Base-by-base conservation (phyloP, 73 alveolate species). In the Paramecium biaurelia region DNA sequence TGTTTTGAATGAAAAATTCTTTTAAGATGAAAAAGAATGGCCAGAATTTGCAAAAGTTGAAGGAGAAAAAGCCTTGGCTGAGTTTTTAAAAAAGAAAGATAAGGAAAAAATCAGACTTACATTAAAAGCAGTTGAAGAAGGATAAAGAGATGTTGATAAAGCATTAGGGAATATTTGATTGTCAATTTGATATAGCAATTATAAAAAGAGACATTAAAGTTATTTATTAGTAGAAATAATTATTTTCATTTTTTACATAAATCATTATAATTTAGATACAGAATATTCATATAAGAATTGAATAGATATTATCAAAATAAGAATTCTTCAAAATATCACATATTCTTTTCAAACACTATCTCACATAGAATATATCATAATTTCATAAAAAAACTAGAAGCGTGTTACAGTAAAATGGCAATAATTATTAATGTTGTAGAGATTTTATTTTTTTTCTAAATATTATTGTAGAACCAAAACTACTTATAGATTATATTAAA, bases 81-180 rank as follows among this genome's bases (percentile, higher is more conserved):
- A 79, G 23, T 79, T 79, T 23, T 23, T 34, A 21, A 79, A 63
- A 26, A 79, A 45, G 43, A 79, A 79, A 21, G 56, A 79, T 45
- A 79, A 79, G 21, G 90, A 79, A 45, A 79, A 43, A 63, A 79
- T 79, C 2, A 79, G 90, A 42, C 24, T 79, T 20, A 79, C 90
- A 79, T 79, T 79, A 45, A 42, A 43, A 45, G 6, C 70, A 42
- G 76, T 79, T 7, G 45, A 79, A 21, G 90, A 79, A 42, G 76
- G 21, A 32, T 3, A 74, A 32, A 21, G 47, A 10, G 87, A 74
- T 0, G 68, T 3, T 1, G 21, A 30, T 28, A 38, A 74, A 11
- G 84, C 84, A 0, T 24, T 30, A 30, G 84, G 84, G 23, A 32
- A 67, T 30, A 11, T 67, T 30, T 67, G 84, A 67, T 53, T 53